These are phyloP conservation scores for Solanum lycopersicoides DNA, from an alignment of 257 asterid genomes.

Conservation along the genomic window DNA sequence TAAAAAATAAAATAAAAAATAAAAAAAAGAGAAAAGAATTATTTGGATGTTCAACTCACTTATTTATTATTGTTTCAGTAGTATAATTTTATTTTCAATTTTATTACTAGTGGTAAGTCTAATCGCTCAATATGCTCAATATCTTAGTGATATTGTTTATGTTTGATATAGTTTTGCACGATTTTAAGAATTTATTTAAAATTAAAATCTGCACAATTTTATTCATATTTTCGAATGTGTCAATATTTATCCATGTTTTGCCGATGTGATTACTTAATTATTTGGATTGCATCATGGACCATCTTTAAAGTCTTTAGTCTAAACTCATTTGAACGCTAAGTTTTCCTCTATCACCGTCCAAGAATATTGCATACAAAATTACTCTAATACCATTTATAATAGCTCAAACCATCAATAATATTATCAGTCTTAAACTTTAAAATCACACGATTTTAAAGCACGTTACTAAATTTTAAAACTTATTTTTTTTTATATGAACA, in stretches of 20 bases:
- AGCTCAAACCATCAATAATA: background rate
- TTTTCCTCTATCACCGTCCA: background rate
- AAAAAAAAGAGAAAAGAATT: background rate
- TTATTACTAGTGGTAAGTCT: background rate
- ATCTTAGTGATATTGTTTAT: background rate
- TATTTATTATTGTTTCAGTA: background rate
- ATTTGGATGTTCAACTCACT: background rate
- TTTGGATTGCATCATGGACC: background rate
- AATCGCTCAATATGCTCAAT: background rate
- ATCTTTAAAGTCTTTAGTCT: background rate
- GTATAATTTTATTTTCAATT: background rate
- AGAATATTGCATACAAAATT: background rate
- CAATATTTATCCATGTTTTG: background rate
- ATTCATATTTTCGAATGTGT: background rate
- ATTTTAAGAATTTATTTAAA: background rate
- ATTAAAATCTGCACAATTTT: background rate
- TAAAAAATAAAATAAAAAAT: background rate
- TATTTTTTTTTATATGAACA: background rate
- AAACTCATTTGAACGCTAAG: background rate
- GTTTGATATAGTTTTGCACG: background rate
- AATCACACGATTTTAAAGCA: background rate
- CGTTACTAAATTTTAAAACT: background rate
- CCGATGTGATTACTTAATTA: background rate
- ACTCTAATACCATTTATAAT: background rate
- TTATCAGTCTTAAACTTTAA: background rate